A percentile compares a stretch with the other conserved stretches of the same genome.
Evolutionary conservation across 2,329 filamentous ascomycete species (phyloP).

Genomic region (Aspergillus hortae): DNA sequence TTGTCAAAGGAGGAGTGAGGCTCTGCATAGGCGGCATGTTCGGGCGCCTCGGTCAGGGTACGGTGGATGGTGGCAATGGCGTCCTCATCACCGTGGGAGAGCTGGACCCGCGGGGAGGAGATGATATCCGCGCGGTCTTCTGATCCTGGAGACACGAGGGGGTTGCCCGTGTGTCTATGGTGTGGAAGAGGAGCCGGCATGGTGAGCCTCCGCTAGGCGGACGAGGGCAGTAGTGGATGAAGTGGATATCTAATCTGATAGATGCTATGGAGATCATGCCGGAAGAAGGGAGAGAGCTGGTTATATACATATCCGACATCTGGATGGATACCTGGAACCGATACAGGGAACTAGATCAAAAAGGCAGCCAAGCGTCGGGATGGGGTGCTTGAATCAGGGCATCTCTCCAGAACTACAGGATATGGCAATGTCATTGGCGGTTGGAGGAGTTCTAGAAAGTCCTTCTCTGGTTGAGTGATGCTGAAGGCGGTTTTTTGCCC

Average conservation of each 20-base stretch:
- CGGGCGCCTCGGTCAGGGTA: slow-evolving; percentile 22
- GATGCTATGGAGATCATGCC: too few relatives aligned
- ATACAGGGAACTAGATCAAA: slow-evolving; percentile 8
- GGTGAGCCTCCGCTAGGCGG: background rate
- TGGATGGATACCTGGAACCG: background rate
- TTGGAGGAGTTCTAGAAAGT: background rate
- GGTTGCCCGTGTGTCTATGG: slow-evolving; percentile 17
- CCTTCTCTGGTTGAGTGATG: background rate
- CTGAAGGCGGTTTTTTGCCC: background rate
- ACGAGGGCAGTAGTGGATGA: too few relatives aligned
- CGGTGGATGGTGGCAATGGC: slow-evolving; percentile 30
- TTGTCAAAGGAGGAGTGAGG: slow-evolving; percentile 61
- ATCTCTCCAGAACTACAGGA: too few relatives aligned
- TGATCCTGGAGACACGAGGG: slow-evolving; percentile 16
- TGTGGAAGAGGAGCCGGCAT: slow-evolving; percentile 28
- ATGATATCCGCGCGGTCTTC: slow-evolving; percentile 8
- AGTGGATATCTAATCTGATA: too few relatives aligned
- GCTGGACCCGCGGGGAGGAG: slow-evolving; percentile 23
- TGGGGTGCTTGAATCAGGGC: too few relatives aligned
- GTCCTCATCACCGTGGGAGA: slow-evolving; percentile 27
- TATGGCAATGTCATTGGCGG: background rate
- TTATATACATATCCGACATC: background rate
- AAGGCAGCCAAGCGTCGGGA: slow-evolving; percentile 18
- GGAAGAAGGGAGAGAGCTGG: background rate
- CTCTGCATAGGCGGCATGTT: slow-evolving; percentile 23